Evolutionary conservation across 352 stramenopile species (phyloP).

Genomic region (Globisporangium acanthophoron): DNA sequence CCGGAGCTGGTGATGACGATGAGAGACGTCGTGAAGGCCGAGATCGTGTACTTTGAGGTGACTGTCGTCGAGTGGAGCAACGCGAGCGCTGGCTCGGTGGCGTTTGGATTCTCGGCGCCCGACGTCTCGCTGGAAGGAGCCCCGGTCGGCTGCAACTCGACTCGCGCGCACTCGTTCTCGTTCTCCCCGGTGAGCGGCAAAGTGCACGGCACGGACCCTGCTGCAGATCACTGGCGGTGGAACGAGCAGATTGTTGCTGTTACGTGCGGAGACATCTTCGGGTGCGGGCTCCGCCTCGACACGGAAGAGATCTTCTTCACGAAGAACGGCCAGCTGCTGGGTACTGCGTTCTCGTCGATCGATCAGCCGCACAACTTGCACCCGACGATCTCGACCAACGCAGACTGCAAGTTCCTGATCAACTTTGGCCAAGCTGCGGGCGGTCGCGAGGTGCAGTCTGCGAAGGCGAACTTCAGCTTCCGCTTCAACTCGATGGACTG

Average conservation of each 20-base stretch:
- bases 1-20: slow-evolving; percentile 67
- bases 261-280: slow-evolving; percentile 60
- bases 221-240: slow-evolving; percentile 70
- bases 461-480: slow-evolving; percentile 67
- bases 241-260: slow-evolving; percentile 41
- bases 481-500: slow-evolving; percentile 79
- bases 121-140: slow-evolving; percentile 69
- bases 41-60: slow-evolving; percentile 82
- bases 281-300: slow-evolving; percentile 73
- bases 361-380: slow-evolving; percentile 35
- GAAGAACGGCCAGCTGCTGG: slow-evolving; percentile 76
- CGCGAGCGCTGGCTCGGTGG: slow-evolving; percentile 24
- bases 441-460: slow-evolving; percentile 20
- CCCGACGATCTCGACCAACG: slow-evolving; percentile 73
- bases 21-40: slow-evolving; percentile 60
- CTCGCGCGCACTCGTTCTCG: slow-evolving; percentile 47
- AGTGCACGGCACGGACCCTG: slow-evolving; percentile 45
- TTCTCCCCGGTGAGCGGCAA: slow-evolving; percentile 69
- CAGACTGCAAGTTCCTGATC: slow-evolving; percentile 68
- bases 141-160: slow-evolving; percentile 40
- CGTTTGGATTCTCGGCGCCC: slow-evolving; percentile 57
- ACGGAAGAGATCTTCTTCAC: slow-evolving; percentile 85
- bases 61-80: slow-evolving; percentile 57
- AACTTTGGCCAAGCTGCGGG: slow-evolving; percentile 52
- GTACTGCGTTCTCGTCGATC: slow-evolving; percentile 78